Conservation (phyloP, 306 rosid species). For the Castanea sativa region DNA sequence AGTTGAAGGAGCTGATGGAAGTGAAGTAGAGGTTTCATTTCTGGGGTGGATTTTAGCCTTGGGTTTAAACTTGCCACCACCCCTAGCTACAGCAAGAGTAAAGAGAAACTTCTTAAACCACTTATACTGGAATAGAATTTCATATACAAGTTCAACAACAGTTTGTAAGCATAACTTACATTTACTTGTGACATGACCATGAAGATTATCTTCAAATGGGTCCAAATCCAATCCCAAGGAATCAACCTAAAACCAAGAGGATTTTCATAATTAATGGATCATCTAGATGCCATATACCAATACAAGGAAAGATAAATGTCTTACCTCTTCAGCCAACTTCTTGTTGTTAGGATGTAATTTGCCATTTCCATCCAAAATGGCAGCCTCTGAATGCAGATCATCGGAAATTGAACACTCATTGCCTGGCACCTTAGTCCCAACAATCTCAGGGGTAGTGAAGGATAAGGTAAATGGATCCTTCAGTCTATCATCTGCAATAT, state of each 20-base stretch:
- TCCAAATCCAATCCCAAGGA: constrained; percentile 5
- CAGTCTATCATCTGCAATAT: not conserved
- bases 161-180: constrained; percentile 28
- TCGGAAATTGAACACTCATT: no score
- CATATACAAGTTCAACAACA: not conserved
- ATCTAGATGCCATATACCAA: no score
- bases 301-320: no score
- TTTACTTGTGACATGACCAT: not conserved
- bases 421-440: no score
- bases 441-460: no score
- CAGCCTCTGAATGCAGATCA: no score
- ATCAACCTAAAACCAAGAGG: not conserved
- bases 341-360: no score
- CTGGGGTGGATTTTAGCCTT: not conserved
- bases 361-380: no score
- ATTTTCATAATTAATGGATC: no score
- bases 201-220: not conserved
- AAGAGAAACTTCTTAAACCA: not conserved
- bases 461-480: not conserved
- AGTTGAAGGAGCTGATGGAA: not conserved
- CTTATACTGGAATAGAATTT: not conserved
- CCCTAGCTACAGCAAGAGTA: not conserved
- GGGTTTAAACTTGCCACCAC: constrained; percentile 7
- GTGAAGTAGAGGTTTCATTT: not conserved
- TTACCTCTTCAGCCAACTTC: no score